These are phyloP conservation scores for Dactylellina drechsleri DNA, from an alignment of 2,329 filamentous ascomycete species.

Conservation along the genomic window DNA sequence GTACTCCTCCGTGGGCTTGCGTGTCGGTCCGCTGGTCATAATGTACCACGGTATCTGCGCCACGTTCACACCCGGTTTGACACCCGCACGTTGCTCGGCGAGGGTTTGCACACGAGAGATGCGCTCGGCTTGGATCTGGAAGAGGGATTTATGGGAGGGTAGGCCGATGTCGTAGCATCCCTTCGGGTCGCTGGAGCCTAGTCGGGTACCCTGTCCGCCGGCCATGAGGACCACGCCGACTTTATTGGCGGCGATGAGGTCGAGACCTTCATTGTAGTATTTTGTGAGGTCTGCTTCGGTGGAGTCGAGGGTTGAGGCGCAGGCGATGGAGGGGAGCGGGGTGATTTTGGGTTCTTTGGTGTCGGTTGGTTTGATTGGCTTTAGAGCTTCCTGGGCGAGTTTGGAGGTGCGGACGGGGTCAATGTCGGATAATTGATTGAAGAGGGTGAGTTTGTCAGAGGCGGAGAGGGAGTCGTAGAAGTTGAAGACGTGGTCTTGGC, in stretches of 20 bases:
- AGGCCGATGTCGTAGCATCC: constrained; percentile 97
- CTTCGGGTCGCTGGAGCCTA: constrained; percentile 95
- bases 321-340: constrained; percentile 85
- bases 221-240: constrained; percentile 94
- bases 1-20: constrained; percentile 90
- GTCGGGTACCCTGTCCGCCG: constrained; percentile 91
- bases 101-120: constrained; percentile 87
- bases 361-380: constrained; percentile 66
- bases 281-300: constrained; percentile 77
- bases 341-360: constrained; percentile 70
- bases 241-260: constrained; percentile 74
- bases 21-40: constrained; percentile 97
- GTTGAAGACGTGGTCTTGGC: constrained; percentile 83
- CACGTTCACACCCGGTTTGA: constrained; percentile 62
- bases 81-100: constrained; percentile 71
- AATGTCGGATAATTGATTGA: constrained; percentile 81
- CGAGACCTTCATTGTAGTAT: constrained; percentile 81
- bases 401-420: constrained; percentile 73
- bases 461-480: constrained; percentile 84
- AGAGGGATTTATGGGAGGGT: constrained; percentile 90
- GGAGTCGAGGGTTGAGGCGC: constrained; percentile 91
- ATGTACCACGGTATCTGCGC: constrained; percentile 94
- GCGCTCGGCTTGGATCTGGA: constrained; percentile 96
- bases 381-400: constrained; percentile 83
- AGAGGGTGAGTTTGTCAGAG: constrained; percentile 80